phyloP scores from a whole-genome alignment of 2,329 filamentous ascomycete species.

The Fonsecaea pugnacius region DNA sequence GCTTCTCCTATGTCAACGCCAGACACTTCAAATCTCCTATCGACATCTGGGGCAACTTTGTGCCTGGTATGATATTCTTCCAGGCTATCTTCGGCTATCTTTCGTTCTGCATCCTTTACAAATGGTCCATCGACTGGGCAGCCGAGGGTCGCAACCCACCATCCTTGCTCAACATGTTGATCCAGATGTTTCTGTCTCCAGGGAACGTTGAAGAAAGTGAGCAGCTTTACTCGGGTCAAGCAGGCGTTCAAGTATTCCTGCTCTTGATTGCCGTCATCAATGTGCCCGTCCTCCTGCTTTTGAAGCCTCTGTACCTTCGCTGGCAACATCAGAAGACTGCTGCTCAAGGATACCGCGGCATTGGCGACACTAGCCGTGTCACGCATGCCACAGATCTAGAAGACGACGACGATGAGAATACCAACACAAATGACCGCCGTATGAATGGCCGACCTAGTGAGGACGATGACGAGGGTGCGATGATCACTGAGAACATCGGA shows the following conservation, averaged over 20 bases:
- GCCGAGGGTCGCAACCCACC: constrained; percentile 71
- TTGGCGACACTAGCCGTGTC: constrained; percentile 78
- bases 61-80: constrained; percentile 99
- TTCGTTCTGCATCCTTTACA: constrained; percentile 91
- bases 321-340: constrained; percentile 90
- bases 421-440: constrained; percentile 35
- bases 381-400: constrained; percentile 91
- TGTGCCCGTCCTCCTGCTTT: constrained; percentile 86
- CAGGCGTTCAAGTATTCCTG: constrained; percentile 73
- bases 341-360: constrained; percentile 86
- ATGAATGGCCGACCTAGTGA: constrained; percentile 68
- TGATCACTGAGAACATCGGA: constrained; percentile 81
- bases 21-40: constrained; percentile 92
- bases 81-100: constrained; percentile 98
- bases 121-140: constrained; percentile 91
- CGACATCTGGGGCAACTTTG: constrained; percentile 96
- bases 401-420: constrained; percentile 65
- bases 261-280: constrained; percentile 81
- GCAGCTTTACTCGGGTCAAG: constrained; percentile 78
- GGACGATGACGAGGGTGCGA: constrained; percentile 80
- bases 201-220: constrained; percentile 70
- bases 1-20: constrained; percentile 89
- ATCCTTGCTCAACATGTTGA: constrained; percentile 95
- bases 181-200: constrained; percentile 97
- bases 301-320: constrained; percentile 94